Evolutionary conservation across 495 filamentous ascomycete genomes (phyloP).

Genomic region (Talaromyces ruber): DNA sequence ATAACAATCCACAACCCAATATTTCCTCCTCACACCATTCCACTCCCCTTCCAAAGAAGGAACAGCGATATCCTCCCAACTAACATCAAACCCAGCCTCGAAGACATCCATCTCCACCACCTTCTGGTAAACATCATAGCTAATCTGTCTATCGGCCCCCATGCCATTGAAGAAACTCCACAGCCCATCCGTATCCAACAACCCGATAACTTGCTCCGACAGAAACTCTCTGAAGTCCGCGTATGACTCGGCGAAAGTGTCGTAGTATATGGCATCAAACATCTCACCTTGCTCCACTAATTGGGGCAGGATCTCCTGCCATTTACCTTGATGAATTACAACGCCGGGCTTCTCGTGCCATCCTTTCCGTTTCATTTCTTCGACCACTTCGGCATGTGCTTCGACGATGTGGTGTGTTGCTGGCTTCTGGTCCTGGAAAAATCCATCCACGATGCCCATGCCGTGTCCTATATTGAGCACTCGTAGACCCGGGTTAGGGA

Average conservation of each 20-base stretch:
- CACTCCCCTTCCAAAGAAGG: conserved; percentile 59
- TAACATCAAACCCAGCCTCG: conserved; percentile 83
- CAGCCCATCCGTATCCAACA: conserved; percentile 62
- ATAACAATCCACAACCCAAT: conserved; percentile 79
- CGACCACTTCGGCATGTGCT: conserved; percentile 76
- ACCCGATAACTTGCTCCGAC: conserved; percentile 69
- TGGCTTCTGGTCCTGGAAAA: conserved; percentile 63
- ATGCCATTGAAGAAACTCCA: conserved; percentile 97
- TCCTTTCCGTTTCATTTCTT: conserved; percentile 52
- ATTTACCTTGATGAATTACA: conserved; percentile 61
- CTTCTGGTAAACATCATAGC: conserved; percentile 92
- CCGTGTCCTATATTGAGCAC: conserved; percentile 92
- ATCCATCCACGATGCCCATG: conserved; percentile 90
- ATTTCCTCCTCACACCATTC: conserved; percentile 77
- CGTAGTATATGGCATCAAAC: conserved; percentile 95
- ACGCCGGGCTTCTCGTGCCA: conserved; percentile 60
- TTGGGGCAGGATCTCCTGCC: conserved; percentile 73
- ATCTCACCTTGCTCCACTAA: conserved; percentile 60
- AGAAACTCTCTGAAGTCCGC: conserved; percentile 79
- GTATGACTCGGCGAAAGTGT: conserved; percentile 95
- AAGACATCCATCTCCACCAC: conserved; percentile 87
- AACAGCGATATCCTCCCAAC: conserved; percentile 75
- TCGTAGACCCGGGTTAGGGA: conserved; percentile 50
- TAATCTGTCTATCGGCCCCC: conserved; percentile 83
- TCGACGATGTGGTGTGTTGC: conserved; percentile 79